Evolutionary conservation across 257 asterid species (phyloP).

Genomic region (Gardenia jasminoides): DNA sequence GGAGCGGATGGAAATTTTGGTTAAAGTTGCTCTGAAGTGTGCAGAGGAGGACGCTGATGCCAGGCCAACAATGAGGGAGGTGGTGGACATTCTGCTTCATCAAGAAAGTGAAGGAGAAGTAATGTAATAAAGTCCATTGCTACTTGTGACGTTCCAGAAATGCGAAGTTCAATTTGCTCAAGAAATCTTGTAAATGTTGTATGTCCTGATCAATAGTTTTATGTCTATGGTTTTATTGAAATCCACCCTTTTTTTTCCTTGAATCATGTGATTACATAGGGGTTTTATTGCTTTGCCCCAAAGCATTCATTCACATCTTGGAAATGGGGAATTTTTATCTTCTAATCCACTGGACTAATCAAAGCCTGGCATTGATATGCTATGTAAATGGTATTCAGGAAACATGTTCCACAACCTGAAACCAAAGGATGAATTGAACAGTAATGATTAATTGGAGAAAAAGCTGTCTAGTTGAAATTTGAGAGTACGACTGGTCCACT

Average conservation of each 20-base stretch:
- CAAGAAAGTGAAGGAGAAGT: neutral
- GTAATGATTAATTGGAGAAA: neutral
- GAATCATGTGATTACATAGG: neutral
- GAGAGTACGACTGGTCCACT: too few relatives aligned
- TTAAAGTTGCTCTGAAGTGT: constrained; percentile 34
- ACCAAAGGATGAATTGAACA: too few relatives aligned
- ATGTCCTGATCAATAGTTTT: neutral
- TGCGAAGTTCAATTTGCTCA: neutral
- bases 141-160: neutral
- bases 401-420: too few relatives aligned
- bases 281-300: neutral
- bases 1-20: constrained; percentile 21
- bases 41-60: constrained; percentile 31
- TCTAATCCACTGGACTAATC: neutral
- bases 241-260: neutral
- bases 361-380: neutral
- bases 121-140: neutral
- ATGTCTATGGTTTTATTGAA: neutral
- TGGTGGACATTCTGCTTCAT: constrained; percentile 29
- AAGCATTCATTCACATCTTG: neutral
- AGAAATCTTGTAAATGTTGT: neutral
- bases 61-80: constrained; percentile 42
- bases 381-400: too few relatives aligned
- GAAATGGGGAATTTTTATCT: neutral
- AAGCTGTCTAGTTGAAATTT: neutral